These are phyloP conservation scores for Nelumbo lutea DNA, from an alignment of 164 flowering plant genomes.

Conservation along the genomic window DNA sequence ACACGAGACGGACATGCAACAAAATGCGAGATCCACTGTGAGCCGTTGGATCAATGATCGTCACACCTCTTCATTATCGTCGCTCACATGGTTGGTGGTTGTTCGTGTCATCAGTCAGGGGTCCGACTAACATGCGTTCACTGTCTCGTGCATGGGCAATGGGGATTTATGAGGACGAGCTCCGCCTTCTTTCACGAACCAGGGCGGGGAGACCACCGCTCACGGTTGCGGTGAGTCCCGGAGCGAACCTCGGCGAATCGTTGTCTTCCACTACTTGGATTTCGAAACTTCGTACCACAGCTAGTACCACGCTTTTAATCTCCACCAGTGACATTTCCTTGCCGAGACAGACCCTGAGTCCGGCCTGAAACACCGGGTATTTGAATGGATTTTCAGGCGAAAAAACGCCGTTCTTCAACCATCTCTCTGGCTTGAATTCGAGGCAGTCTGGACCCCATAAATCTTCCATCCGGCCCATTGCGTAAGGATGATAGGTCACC, in stretches of 20 bases:
- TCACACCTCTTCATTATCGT: too few species aligned
- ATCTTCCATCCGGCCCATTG: conserved; percentile 87
- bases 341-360: conserved; percentile 58
- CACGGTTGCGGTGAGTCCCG: conserved; percentile 38
- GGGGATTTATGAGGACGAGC: too few species aligned
- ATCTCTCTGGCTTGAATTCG: conserved; percentile 70
- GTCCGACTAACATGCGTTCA: too few species aligned
- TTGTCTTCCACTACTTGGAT: conserved; percentile 21
- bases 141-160: too few species aligned
- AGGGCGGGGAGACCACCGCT: conserved; percentile 51
- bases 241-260: conserved; percentile 31
- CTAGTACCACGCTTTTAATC: conserved; percentile 44
- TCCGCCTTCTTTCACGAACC: conserved; percentile 17
- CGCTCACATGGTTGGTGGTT: too few species aligned
- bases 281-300: conserved; percentile 45
- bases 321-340: conserved; percentile 60
- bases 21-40: too few species aligned
- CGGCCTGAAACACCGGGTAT: conserved; percentile 59
- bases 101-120: background rate
- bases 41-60: too few species aligned
- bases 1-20: too few species aligned
- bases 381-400: conserved; percentile 14
- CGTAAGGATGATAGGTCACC: conserved; percentile 85
- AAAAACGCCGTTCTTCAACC: conserved; percentile 57
- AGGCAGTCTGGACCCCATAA: conserved; percentile 70